Evolutionary conservation across 202 grass and related monocot genomes (phyloP), one percentile per base, ranked within the genome.

Genomic region (Cymbopogon flexuosus): DNA sequence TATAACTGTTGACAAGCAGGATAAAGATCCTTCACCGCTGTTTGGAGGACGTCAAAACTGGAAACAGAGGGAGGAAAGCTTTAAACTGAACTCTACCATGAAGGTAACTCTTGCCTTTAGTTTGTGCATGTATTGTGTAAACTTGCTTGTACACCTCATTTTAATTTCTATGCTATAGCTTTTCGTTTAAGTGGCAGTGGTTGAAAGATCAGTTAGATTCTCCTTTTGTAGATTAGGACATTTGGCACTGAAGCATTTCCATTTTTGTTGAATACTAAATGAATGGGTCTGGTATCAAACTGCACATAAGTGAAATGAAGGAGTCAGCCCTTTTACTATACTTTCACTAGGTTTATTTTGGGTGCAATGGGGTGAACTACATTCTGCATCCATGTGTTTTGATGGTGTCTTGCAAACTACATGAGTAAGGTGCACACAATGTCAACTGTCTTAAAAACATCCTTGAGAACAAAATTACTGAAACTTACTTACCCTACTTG

Each of bases 41-140:
- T 98, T 98, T 76, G 96, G 96, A 58, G 96, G 96, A 60, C 86
- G 81, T 49, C 88, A 98, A 64, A 91, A 37, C 82, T 95, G 96
- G 92, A 72, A 80, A 52, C 90, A 93, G 75, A 91, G 96, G 72
- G 96, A 93, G 77, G 77, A 88, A 10, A 93, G 88, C 70, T 95
- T 95, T 70, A 90, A 93, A 59, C 61, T 98, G 67, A 98, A 93
- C 78, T 64, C 80, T 73, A 89, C 90, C 41, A 95, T 95, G 96
- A 95, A 95, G 96, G 96, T 93, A 88, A 12, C 22, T 21, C 29
- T 57, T 65, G 30, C 12, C 49, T 80, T 57, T 12, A 10, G 42
- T 6, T 1, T 13, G 16, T 35, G 10, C 10, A 0, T 14, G 34
- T 5, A 7, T 0, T 16, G 5, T 70, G 18, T 70, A 54, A 33